A percentile compares a stretch with the other conserved stretches of the same genome.
Conservation (phyloP, 108 stramenopile genomes). For the Nitzschia sp. region DNA sequence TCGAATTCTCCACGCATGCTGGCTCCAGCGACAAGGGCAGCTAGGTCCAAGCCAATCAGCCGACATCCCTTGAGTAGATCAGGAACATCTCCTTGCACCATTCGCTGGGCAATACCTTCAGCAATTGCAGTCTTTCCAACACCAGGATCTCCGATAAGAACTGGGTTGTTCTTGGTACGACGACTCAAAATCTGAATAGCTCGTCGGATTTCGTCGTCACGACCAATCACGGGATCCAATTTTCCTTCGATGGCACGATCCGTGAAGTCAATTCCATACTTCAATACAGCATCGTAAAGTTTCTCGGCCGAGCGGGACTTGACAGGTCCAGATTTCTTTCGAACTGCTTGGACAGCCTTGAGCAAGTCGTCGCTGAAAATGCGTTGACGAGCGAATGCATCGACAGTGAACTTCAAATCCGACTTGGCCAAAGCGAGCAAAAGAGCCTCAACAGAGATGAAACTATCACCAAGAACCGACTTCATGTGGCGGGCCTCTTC, state of each 20-base stretch:
- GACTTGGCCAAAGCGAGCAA: constrained; percentile 61
- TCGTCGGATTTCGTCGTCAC: constrained; percentile 96
- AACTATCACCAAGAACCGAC: constrained; percentile 69
- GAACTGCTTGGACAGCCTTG: constrained; percentile 50
- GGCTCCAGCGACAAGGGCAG: constrained; percentile 96
- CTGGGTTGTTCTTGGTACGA: constrained; percentile 98
- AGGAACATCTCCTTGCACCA: constrained; percentile 87
- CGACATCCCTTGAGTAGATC: constrained; percentile 77
- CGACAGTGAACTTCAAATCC: constrained; percentile 62
- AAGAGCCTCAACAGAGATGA: constrained; percentile 75
- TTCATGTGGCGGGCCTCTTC: constrained; percentile 55
- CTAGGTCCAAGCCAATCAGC: constrained; percentile 94
- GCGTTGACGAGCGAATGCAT: constrained; percentile 55
- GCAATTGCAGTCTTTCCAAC: constrained; percentile 97
- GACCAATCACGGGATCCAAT: constrained; percentile 96
- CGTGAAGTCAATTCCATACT: constrained; percentile 96
- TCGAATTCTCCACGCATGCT: constrained; percentile 99
- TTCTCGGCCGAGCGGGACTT: constrained; percentile 81
- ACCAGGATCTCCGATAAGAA: constrained; percentile 98
- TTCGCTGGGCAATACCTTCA: constrained; percentile 90
- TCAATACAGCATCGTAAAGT: constrained; percentile 90
- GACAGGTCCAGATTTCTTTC: constrained; percentile 59
- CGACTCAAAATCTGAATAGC: constrained; percentile 95
- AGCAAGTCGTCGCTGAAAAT: constrained; percentile 57
- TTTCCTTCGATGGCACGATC: constrained; percentile 77